Evolutionary conservation across 1,284 basidiomycete genomes (phyloP).

Genomic region (Malassezia equina): DNA sequence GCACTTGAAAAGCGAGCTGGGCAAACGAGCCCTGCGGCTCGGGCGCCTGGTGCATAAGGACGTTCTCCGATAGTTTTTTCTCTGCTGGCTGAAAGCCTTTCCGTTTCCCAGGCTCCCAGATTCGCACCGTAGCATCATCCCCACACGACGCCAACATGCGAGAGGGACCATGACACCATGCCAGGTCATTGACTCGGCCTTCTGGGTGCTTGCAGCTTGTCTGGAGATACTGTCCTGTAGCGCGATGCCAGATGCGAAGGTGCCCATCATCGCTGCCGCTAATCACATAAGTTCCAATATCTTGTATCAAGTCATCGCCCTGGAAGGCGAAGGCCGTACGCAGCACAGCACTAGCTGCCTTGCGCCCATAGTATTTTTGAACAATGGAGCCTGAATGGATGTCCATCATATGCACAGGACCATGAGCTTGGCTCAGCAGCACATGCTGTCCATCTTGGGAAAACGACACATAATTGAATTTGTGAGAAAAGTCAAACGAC

Average conservation of each 20-base stretch:
- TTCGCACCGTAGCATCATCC: slow-evolving; percentile 39
- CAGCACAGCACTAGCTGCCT: slow-evolving; percentile 59
- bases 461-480: slow-evolving; percentile 60
- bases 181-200: slow-evolving; percentile 86
- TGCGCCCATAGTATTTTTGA: slow-evolving; percentile 47
- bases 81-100: background rate
- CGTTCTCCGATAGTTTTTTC: background rate
- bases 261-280: slow-evolving; percentile 73
- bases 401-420: slow-evolving; percentile 85
- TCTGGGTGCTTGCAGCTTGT: slow-evolving; percentile 69
- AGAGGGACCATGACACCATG: slow-evolving; percentile 77
- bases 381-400: slow-evolving; percentile 58
- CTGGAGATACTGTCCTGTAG: slow-evolving; percentile 70
- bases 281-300: slow-evolving; percentile 52
- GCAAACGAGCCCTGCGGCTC: background rate
- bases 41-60: background rate
- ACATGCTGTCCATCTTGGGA: slow-evolving; percentile 77
- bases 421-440: slow-evolving; percentile 55
- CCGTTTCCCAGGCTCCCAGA: slow-evolving; percentile 25
- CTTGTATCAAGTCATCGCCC: slow-evolving; percentile 61
- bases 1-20: background rate
- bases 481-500: slow-evolving; percentile 55
- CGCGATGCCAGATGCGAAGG: slow-evolving; percentile 91
- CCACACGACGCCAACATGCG: slow-evolving; percentile 67
- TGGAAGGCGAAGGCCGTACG: slow-evolving; percentile 88